These are phyloP conservation scores for Hamamelis virginiana DNA, from an alignment of 164 flowering plant species.

Conservation along the genomic window DNA sequence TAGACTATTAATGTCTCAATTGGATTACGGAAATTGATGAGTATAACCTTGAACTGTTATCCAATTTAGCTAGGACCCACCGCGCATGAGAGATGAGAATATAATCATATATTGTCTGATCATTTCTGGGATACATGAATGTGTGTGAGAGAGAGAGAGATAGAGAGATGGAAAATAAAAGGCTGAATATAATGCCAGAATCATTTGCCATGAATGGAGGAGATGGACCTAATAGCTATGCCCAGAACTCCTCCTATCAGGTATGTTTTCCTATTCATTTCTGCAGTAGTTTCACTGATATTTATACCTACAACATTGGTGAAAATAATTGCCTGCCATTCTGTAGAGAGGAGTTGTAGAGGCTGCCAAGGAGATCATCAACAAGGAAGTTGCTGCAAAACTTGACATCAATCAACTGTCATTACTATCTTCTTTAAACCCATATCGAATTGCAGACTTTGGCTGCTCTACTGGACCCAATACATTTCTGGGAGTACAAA, in stretches of 20 bases:
- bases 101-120: too few relatives aligned
- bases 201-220: slow-evolving; percentile 1
- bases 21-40: too few relatives aligned
- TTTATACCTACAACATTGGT: not conserved
- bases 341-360: not conserved
- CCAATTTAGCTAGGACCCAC: too few relatives aligned
- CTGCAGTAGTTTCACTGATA: not conserved
- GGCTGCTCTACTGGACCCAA: slow-evolving; percentile 4
- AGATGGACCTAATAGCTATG: slow-evolving; percentile 11
- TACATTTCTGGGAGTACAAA: not conserved
- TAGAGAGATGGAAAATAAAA: too few relatives aligned
- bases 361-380: not conserved
- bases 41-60: too few relatives aligned
- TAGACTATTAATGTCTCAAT: too few relatives aligned
- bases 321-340: not conserved
- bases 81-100: too few relatives aligned
- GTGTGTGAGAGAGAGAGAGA: too few relatives aligned
- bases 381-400: not conserved
- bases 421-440: not conserved
- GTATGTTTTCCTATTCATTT: not conserved
- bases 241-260: slow-evolving; percentile 3
- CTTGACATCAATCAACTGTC: not conserved
- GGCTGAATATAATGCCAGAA: too few relatives aligned
- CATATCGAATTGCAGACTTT: not conserved
- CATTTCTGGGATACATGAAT: too few relatives aligned